Evolutionary conservation across 495 filamentous ascomycete species (phyloP).

Genomic region (Neurospora cerealis): DNA sequence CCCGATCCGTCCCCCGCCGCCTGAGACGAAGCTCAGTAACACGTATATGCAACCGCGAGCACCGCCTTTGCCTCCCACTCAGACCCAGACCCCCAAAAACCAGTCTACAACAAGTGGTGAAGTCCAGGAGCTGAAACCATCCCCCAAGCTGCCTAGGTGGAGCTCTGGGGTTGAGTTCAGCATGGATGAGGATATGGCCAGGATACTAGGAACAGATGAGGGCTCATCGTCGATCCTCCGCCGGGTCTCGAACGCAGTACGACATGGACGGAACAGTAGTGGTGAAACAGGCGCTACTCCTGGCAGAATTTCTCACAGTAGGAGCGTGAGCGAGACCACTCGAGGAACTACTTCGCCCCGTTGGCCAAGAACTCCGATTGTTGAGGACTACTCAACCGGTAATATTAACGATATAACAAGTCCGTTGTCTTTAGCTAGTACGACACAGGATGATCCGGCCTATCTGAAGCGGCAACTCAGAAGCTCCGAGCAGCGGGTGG

Average conservation of each 20-base stretch:
- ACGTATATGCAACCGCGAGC: slow-evolving; percentile 54
- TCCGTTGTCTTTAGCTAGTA: slow-evolving; percentile 51
- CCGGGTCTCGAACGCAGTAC: slow-evolving; percentile 82
- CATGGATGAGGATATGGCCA: slow-evolving; percentile 84
- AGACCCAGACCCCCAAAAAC: slow-evolving; percentile 43
- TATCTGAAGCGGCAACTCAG: slow-evolving; percentile 69
- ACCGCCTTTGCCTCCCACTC: slow-evolving; percentile 48
- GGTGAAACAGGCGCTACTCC: slow-evolving; percentile 35
- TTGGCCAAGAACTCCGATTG: slow-evolving; percentile 66
- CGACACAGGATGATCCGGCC: slow-evolving; percentile 53
- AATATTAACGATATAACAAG: slow-evolving; percentile 59
- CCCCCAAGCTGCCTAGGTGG: slow-evolving; percentile 65
- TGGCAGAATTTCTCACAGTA: slow-evolving; percentile 32
- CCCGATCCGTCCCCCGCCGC: slow-evolving; percentile 16
- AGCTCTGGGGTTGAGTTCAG: slow-evolving; percentile 68
- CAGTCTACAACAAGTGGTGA: slow-evolving; percentile 42
- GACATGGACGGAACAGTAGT: slow-evolving; percentile 87
- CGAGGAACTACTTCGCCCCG: slow-evolving; percentile 44
- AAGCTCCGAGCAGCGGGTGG: slow-evolving; percentile 67
- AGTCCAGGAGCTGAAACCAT: slow-evolving; percentile 44
- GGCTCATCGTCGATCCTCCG: slow-evolving; percentile 66
- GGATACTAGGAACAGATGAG: slow-evolving; percentile 64
- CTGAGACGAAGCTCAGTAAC: slow-evolving; percentile 40
- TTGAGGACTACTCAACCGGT: slow-evolving; percentile 45
- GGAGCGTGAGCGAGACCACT: slow-evolving; percentile 49